Evolutionary conservation across 2,329 filamentous ascomycete genomes (phyloP), one percentile per base, ranked within the genome.

Genomic region (Neofusicoccum sp.): DNA sequence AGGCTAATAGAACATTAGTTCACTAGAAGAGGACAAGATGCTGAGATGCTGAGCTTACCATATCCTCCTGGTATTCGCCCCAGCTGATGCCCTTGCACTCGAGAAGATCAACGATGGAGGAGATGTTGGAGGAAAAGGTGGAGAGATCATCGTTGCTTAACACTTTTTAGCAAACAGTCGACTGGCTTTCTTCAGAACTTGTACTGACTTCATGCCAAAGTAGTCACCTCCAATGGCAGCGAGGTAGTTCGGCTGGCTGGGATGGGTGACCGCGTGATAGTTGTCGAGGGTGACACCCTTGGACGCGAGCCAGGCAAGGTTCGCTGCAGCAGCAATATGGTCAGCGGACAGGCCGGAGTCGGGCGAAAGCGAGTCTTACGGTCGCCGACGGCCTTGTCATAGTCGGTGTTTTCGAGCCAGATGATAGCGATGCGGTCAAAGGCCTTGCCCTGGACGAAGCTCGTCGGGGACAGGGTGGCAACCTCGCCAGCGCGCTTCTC

Each of bases 341-440:
- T 56, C 77, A 78, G 66, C 54, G 12, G 54, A 58, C 39, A 64
- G 12, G 11, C 61, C 6, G 14, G 33, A 39, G 43, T 16, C 14
- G 29, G 28, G 49, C 37, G 29, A 12, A 7, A 49, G n/a, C 29
- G 28, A 16, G 28, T 78, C 83, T 71, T 71, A 85, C 84, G 82
- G 73, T 93, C 89, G 14, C 81, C 84, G 41, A 80, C 79, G 1
- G 89, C 86, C 70, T 87, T 84, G 59, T 85, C 82, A 67, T 85
- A 93, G 75, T 85, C 82, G 54, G 87, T 90, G 73, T 93, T 93
- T 79, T 93, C 91, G 52, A 92, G 82, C 87, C 89, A 93, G 74
- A 93, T 87, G 63, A 87, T 84, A 62, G 87, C 86, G 65, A 91
- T 85, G 14, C 90, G 86, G 72, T 92, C 84, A 72, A 93, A 93